Evolutionary conservation across 257 asterid species (phyloP).

Genomic region (Henckelia pumila): DNA sequence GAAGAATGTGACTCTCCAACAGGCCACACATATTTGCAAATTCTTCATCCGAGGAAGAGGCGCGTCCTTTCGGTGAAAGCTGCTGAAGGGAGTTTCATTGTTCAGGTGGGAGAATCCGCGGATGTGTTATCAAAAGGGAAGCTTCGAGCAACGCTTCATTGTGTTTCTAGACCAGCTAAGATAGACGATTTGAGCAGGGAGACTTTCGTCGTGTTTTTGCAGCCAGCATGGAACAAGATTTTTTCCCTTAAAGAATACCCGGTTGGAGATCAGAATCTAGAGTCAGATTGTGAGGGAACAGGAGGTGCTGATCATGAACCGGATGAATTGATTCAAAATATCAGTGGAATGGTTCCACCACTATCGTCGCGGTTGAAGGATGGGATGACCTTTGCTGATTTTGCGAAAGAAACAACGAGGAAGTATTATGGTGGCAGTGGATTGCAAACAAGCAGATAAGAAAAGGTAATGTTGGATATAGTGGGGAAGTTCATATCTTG

Average conservation of each 20-base stretch:
- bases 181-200: slow-evolving; percentile 44
- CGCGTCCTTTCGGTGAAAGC: slow-evolving; percentile 31
- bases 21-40: slow-evolving; percentile 40
- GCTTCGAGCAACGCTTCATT: slow-evolving; percentile 48
- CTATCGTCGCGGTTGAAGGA: slow-evolving; percentile 42
- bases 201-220: slow-evolving; percentile 49
- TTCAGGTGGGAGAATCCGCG: slow-evolving; percentile 58
- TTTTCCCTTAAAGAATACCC: slow-evolving; percentile 42
- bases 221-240: slow-evolving; percentile 47
- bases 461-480: not conserved
- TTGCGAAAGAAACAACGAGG: slow-evolving; percentile 47
- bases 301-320: not conserved
- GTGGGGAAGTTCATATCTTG: slow-evolving; percentile 76
- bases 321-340: slow-evolving; percentile 24
- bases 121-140: slow-evolving; percentile 46
- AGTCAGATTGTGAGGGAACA: not conserved
- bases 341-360: slow-evolving; percentile 34
- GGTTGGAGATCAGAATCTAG: slow-evolving; percentile 16
- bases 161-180: slow-evolving; percentile 40
- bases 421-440: slow-evolving; percentile 48
- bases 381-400: slow-evolving; percentile 53
- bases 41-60: slow-evolving; percentile 38
- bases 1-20: slow-evolving; percentile 27
- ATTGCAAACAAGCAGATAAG: slow-evolving; percentile 40
- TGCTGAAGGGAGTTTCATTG: slow-evolving; percentile 40